These are phyloP conservation scores for Coemansia sp. DNA, from an alignment of 192 early-diverging fungal genomes.

Conservation along the genomic window DNA sequence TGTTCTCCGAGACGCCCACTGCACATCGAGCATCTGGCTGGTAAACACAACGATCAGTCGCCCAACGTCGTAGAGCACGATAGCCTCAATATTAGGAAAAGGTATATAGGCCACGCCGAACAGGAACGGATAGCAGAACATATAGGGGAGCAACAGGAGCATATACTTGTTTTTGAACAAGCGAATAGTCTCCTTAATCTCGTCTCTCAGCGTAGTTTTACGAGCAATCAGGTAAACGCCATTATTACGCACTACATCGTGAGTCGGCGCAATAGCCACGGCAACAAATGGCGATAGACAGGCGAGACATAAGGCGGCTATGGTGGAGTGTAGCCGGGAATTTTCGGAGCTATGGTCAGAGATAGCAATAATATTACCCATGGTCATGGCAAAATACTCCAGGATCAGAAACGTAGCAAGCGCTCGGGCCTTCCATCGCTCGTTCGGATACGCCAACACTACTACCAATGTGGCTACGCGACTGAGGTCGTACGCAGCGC, in stretches of 20 bases:
- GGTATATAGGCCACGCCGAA: slow-evolving; percentile 34
- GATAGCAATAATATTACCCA: slow-evolving; percentile 37
- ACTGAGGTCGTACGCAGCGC: slow-evolving; percentile 26
- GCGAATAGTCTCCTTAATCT: slow-evolving; percentile 20
- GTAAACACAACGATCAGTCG: slow-evolving; percentile 34
- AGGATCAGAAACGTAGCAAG: slow-evolving; percentile 29
- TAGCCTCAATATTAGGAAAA: slow-evolving; percentile 24
- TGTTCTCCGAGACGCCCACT: slow-evolving; percentile 31
- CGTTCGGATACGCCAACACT: slow-evolving; percentile 40
- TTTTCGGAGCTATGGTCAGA: slow-evolving; percentile 14
- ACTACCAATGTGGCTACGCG: slow-evolving; percentile 41
- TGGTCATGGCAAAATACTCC: slow-evolving; percentile 37
- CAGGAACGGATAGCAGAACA: slow-evolving; percentile 44
- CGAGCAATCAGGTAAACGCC: slow-evolving; percentile 46
- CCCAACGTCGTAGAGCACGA: slow-evolving; percentile 43
- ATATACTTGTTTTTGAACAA: slow-evolving; percentile 36
- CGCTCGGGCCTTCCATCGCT: slow-evolving; percentile 40
- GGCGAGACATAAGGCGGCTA: slow-evolving; percentile 21
- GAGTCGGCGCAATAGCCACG: slow-evolving; percentile 30
- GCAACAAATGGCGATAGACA: slow-evolving; percentile 36
- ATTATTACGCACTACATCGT: slow-evolving; percentile 40
- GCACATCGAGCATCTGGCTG: slow-evolving; percentile 42
- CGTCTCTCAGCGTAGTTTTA: slow-evolving; percentile 19
- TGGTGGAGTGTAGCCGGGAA: slow-evolving; percentile 17
- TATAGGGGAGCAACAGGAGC: slow-evolving; percentile 41